Conservation (phyloP, 1,284 basidiomycete species). For the Cutaneotrichosporon sp. region DNA sequence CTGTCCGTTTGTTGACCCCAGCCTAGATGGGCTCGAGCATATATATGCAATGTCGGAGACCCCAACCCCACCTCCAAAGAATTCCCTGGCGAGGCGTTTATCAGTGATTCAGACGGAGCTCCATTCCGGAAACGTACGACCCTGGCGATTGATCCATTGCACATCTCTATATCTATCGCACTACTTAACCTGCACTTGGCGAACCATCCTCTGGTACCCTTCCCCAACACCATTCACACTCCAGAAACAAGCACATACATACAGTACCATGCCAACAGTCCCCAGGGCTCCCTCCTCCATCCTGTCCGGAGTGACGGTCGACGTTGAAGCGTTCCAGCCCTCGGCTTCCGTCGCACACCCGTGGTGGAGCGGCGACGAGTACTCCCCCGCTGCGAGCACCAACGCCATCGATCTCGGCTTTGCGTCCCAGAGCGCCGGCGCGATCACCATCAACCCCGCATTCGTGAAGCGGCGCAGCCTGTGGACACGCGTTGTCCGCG, state of each 20-base stretch:
- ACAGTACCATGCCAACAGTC: not conserved
- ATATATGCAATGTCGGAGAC: no score
- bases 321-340: not conserved
- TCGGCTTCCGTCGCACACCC: conserved; percentile 4
- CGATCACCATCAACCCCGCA: conserved; percentile 2
- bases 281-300: not conserved
- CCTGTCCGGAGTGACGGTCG: not conserved
- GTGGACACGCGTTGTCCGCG: conserved; percentile 1
- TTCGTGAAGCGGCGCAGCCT: not conserved
- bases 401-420: not conserved
- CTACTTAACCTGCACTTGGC: no score
- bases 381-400: not conserved
- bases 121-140: no score
- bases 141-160: no score
- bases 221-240: not conserved
- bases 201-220: no score
- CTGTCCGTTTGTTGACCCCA: no score
- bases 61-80: no score
- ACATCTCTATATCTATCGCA: no score
- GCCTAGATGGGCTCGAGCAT: no score
- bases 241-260: not conserved
- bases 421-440: not conserved
- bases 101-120: no score
- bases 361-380: conserved; percentile 4
- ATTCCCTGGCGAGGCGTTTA: no score